Evolutionary conservation across 805 yeast genomes (phyloP).

Genomic region (Wickerhamia fluorescens): DNA sequence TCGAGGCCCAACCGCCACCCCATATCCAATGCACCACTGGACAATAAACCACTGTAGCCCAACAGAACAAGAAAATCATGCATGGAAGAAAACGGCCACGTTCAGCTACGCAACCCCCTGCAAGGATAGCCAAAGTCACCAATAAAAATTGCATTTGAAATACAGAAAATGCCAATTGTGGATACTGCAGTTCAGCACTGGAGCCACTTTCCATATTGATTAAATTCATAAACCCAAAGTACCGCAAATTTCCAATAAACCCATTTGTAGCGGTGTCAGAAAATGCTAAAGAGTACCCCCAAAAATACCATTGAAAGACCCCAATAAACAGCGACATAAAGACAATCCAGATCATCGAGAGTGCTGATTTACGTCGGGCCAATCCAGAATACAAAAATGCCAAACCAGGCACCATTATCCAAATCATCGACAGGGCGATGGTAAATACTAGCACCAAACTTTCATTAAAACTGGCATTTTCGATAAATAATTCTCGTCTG

Average conservation of each 20-base stretch:
- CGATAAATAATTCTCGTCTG: slow-evolving; percentile 27
- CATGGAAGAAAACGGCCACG: slow-evolving; percentile 86
- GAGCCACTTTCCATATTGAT: slow-evolving; percentile 10
- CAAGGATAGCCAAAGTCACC: slow-evolving; percentile 85
- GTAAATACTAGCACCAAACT: slow-evolving; percentile 37
- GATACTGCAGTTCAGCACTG: slow-evolving; percentile 36
- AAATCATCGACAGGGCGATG: slow-evolving; percentile 62
- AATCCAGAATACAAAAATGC: slow-evolving; percentile 90
- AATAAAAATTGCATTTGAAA: slow-evolving; percentile 90
- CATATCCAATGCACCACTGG: slow-evolving; percentile 96
- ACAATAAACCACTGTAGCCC: slow-evolving; percentile 90
- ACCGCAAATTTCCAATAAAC: slow-evolving; percentile 80
- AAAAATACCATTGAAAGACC: slow-evolving; percentile 89
- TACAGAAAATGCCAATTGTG: slow-evolving; percentile 77
- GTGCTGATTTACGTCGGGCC: slow-evolving; percentile 84
- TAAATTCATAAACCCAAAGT: slow-evolving; percentile 76
- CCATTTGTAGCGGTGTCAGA: slow-evolving; percentile 71
- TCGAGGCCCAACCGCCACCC: slow-evolving; percentile 91
- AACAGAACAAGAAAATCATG: slow-evolving; percentile 71
- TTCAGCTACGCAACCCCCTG: slow-evolving; percentile 85
- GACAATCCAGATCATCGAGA: slow-evolving; percentile 78
- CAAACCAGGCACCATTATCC: slow-evolving; percentile 92
- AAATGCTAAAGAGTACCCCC: slow-evolving; percentile 96
- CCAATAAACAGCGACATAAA: slow-evolving; percentile 68
- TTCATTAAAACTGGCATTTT: slow-evolving; percentile 25